Percentiles rank a stretch among this genome's conserved stretches.
phyloP scores from a whole-genome alignment of 345 rosid genomes.

The Clausena lansium region DNA sequence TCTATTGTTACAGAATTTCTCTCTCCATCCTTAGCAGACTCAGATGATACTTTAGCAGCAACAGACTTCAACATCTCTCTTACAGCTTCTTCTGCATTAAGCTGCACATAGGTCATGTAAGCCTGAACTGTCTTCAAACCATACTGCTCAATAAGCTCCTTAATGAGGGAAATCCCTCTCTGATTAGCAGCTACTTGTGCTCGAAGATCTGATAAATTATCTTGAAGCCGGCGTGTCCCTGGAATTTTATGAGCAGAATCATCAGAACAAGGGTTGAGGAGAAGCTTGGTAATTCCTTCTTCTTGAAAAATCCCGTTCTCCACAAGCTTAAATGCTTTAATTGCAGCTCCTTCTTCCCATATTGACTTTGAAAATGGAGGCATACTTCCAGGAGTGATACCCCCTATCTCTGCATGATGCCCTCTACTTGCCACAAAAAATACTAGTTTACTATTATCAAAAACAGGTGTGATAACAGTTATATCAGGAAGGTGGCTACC shows the following conservation, averaged over 20 bases:
- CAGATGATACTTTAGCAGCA: conserved; percentile 51
- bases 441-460: conserved; percentile 67
- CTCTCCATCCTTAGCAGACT: conserved; percentile 28
- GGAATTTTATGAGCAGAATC: conserved; percentile 57
- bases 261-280: conserved; percentile 57
- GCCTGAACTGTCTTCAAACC: conserved; percentile 85
- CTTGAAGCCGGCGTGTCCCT: conserved; percentile 83
- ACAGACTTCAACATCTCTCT: conserved; percentile 95
- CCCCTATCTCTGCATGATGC: conserved; percentile 99
- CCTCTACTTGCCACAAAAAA: conserved; percentile 99
- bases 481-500: conserved; percentile 99
- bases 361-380: conserved; percentile 95
- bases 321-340: conserved; percentile 92
- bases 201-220: conserved; percentile 88
- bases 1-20: conserved; percentile 45
- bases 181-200: conserved; percentile 98
- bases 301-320: conserved; percentile 83
- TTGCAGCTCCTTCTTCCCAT: conserved; percentile 98
- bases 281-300: conserved; percentile 79
- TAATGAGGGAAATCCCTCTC: conserved; percentile 83
- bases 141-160: conserved; percentile 85
- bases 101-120: conserved; percentile 88
- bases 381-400: conserved; percentile 99
- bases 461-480: conserved; percentile 93
- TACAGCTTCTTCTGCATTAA: conserved; percentile 90